phyloP scores from a whole-genome alignment of 2,329 filamentous ascomycete genomes.

The Phyllosticta capitalensis region DNA sequence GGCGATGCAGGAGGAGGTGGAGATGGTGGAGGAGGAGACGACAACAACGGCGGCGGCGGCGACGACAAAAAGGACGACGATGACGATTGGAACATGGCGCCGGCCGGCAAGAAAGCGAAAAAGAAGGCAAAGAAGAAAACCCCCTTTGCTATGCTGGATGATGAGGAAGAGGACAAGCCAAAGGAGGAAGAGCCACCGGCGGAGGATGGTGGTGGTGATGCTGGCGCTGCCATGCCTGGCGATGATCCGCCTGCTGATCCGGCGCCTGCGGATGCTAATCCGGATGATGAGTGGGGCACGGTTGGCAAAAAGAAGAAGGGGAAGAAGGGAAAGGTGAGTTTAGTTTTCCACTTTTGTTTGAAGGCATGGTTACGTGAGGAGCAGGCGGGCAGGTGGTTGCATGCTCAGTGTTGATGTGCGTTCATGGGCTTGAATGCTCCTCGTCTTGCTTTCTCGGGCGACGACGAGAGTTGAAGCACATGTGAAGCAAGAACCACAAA shows the following conservation, averaged over 20 bases:
- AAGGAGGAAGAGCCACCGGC: conserved; percentile 24
- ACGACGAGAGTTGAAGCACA: too few species aligned
- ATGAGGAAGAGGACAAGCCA: conserved; percentile 27
- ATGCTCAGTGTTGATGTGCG: too few species aligned
- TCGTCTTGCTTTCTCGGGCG: too few species aligned
- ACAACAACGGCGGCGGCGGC: conserved; percentile 14
- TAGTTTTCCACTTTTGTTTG: neutral
- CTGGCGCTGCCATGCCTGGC: conserved; percentile 14
- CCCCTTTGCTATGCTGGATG: conserved; percentile 5
- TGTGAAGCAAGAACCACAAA: too few species aligned
- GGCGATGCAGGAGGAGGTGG: conserved; percentile 28
- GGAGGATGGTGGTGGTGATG: conserved; percentile 20
- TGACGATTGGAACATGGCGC: conserved; percentile 23
- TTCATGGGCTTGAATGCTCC: too few species aligned
- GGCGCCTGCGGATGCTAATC: conserved; percentile 13
- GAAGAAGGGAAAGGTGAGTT: conserved; percentile 42
- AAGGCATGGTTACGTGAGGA: neutral
- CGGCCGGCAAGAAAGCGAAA: conserved; percentile 31
- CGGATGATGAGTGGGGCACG: conserved; percentile 35
- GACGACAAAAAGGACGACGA: conserved; percentile 17
- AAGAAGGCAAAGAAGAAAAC: conserved; percentile 30
- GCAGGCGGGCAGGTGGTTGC: too few species aligned
- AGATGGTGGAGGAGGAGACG: conserved; percentile 21
- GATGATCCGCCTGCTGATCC: conserved; percentile 12
- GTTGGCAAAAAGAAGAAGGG: conserved; percentile 42